Evolutionary conservation across 2,329 filamentous ascomycete genomes (phyloP).

Genomic region (Alternaria brassicae): DNA sequence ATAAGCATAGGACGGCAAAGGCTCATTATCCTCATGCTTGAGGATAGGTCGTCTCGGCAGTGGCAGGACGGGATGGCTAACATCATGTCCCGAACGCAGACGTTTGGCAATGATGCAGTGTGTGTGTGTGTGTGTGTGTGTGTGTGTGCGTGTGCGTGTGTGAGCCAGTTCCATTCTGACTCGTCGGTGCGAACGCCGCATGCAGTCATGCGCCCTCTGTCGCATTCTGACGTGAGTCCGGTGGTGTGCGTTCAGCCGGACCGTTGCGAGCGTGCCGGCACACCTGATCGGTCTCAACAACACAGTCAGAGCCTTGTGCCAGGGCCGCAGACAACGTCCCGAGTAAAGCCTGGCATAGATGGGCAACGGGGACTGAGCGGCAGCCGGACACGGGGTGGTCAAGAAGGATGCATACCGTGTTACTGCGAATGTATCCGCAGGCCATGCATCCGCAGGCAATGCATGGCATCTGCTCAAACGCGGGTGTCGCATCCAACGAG

Average conservation of each 20-base stretch:
- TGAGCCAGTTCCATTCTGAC: constrained; percentile 9
- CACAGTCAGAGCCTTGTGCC: neutral
- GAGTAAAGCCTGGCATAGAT: constrained; percentile 1
- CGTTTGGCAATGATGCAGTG: constrained; percentile 1
- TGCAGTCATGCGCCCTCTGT: constrained; percentile 4
- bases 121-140: no score
- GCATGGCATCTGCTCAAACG: neutral
- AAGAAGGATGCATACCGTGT: constrained; percentile 4
- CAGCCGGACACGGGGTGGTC: constrained; percentile 6
- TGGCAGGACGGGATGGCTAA: constrained; percentile 21
- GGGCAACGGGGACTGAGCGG: constrained; percentile 5
- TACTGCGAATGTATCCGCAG: neutral
- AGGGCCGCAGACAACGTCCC: constrained; percentile 3
- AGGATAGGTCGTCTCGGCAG: constrained; percentile 14
- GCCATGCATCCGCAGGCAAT: neutral
- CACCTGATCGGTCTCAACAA: constrained; percentile 9
- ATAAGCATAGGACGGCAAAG: constrained; percentile 14
- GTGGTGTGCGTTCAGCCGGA: constrained; percentile 1
- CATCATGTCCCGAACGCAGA: constrained; percentile 5
- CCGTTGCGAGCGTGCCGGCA: constrained; percentile 6
- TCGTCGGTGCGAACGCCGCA: constrained; percentile 7
- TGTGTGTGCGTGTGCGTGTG: neutral
- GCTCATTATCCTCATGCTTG: constrained; percentile 15
- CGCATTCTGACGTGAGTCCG: constrained; percentile 4
- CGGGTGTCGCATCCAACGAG: neutral